A percentile compares a stretch with the other conserved stretches of the same genome.
Conservation (phyloP, 2,329 filamentous ascomycete genomes). For the Coniochaeta prunicola region DNA sequence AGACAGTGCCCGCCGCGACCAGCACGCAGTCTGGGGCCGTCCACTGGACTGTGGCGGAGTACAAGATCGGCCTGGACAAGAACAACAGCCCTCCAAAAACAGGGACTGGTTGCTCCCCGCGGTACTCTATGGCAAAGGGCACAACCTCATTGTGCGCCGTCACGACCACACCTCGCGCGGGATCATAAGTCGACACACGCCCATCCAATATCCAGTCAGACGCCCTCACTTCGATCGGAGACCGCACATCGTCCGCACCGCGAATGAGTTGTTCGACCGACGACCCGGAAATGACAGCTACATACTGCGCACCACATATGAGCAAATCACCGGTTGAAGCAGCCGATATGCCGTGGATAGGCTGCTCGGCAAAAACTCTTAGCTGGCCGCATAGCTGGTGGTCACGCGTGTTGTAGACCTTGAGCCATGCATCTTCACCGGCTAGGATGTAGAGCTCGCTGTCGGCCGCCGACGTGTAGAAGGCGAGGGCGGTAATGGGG, state of each 20-base stretch:
- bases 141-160: slow-evolving; percentile 85
- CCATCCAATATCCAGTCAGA: slow-evolving; percentile 76
- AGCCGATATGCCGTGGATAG: slow-evolving; percentile 65
- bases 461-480: slow-evolving; percentile 28
- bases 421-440: slow-evolving; percentile 53
- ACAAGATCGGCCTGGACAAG: slow-evolving; percentile 76
- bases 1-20: slow-evolving; percentile 83
- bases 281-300: slow-evolving; percentile 35
- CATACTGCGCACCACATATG: slow-evolving; percentile 62
- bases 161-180: slow-evolving; percentile 48
- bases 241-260: slow-evolving; percentile 9
- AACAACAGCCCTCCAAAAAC: slow-evolving; percentile 45
- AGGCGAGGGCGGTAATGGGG: slow-evolving; percentile 54
- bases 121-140: slow-evolving; percentile 31
- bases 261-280: slow-evolving; percentile 25
- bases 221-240: slow-evolving; percentile 22
- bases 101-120: slow-evolving; percentile 12
- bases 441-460: slow-evolving; percentile 40
- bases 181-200: slow-evolving; percentile 38
- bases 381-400: slow-evolving; percentile 31
- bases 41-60: slow-evolving; percentile 71
- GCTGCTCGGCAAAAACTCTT: slow-evolving; percentile 57
- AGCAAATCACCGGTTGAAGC: slow-evolving; percentile 33
- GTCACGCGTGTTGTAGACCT: slow-evolving; percentile 36
- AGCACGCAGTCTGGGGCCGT: slow-evolving; percentile 52